Evolutionary conservation across 495 filamentous ascomycete species (phyloP).

Genomic region (Trichoderma orchidacearum): DNA sequence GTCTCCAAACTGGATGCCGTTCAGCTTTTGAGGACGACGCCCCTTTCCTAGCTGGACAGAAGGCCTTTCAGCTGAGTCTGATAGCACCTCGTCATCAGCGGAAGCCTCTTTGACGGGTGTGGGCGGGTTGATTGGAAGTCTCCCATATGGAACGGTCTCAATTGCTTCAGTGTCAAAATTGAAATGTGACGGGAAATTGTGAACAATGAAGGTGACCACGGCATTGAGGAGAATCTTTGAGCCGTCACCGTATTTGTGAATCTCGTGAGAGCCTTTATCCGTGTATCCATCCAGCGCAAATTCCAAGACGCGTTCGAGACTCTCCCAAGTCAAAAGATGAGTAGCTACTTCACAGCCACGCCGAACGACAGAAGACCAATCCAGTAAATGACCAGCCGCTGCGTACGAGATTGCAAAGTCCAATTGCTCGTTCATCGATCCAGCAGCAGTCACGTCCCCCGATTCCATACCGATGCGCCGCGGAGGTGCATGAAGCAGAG

Average conservation of each 20-base stretch:
- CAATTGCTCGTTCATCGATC: conserved; percentile 23
- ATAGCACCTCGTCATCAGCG: not conserved
- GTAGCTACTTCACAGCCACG: conserved; percentile 32
- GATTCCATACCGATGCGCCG: conserved; percentile 8
- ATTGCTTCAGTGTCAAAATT: conserved; percentile 27
- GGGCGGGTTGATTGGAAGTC: conserved; percentile 20
- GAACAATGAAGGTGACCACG: conserved; percentile 28
- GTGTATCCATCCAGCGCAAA: conserved; percentile 12
- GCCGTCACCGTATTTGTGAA: conserved; percentile 16
- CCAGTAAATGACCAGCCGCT: conserved; percentile 35
- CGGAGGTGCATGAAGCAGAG: conserved; percentile 13
- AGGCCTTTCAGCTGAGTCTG: conserved; percentile 11
- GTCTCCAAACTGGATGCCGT: conserved; percentile 55
- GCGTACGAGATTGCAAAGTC: conserved; percentile 37
- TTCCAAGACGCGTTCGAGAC: conserved; percentile 33
- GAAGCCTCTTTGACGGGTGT: not conserved
- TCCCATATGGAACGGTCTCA: conserved; percentile 19
- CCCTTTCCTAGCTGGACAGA: conserved; percentile 6
- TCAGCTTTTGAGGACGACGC: conserved; percentile 34
- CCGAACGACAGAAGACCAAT: conserved; percentile 25
- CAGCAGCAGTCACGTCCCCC: conserved; percentile 11
- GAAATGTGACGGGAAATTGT: conserved; percentile 33
- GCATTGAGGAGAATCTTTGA: conserved; percentile 18
- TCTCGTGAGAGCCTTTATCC: conserved; percentile 4
- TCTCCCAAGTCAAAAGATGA: conserved; percentile 36